phyloP scores from a whole-genome alignment of 2,329 filamentous ascomycete species.

The Hypoxylon sp. region DNA sequence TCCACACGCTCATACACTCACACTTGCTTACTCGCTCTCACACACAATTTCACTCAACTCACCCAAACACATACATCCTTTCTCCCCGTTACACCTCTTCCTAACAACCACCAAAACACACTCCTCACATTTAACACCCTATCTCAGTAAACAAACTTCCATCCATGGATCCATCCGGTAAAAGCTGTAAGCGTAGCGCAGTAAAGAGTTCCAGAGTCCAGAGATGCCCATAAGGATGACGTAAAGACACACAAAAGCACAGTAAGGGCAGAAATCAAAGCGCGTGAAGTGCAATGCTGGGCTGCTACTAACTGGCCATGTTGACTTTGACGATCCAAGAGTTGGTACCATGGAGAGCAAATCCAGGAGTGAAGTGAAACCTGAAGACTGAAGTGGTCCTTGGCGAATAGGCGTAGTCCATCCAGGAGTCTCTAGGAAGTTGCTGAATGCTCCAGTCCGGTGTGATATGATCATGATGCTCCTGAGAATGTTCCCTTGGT shows the following conservation, averaged over 20 bases:
- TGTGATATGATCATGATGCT: slow-evolving; percentile 7
- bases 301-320: slow-evolving; percentile 22
- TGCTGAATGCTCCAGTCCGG: slow-evolving; percentile 10
- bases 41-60: neutral
- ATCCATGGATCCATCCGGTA: slow-evolving; percentile 7
- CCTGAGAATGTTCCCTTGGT: slow-evolving; percentile 2
- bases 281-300: neutral
- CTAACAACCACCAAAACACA: slow-evolving; percentile 4
- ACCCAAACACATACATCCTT: slow-evolving; percentile 6
- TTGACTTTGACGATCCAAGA: neutral
- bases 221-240: neutral
- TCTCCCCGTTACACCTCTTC: neutral
- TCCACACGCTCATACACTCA: neutral
- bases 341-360: neutral
- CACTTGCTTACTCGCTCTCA: neutral
- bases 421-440: neutral
- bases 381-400: slow-evolving; percentile 2
- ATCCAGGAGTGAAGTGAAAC: slow-evolving; percentile 4
- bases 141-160: neutral
- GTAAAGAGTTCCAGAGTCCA: slow-evolving; percentile 8
- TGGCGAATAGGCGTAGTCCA: slow-evolving; percentile 4
- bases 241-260: slow-evolving; percentile 7
- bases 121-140: neutral
- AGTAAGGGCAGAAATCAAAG: slow-evolving; percentile 11
- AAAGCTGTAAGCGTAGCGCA: neutral